These are phyloP conservation scores for Aspergillus sp. DNA, from an alignment of 2,329 filamentous ascomycete species.

Conservation along the genomic window DNA sequence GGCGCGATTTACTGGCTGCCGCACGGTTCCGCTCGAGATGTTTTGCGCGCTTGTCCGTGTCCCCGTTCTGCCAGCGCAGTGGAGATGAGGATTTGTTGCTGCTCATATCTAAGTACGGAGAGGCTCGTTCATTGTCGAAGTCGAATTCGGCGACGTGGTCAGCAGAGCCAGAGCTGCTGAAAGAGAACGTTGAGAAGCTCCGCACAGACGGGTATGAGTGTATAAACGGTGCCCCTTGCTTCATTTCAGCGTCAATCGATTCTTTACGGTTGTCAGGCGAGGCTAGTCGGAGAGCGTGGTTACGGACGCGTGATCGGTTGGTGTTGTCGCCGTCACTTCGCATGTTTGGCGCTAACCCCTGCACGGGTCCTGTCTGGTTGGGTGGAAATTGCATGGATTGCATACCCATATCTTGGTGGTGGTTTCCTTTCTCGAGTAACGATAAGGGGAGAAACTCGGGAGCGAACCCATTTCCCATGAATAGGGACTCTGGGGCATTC, in stretches of 20 bases:
- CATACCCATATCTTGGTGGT: neutral
- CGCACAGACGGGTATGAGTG: neutral
- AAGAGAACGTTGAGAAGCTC: neutral
- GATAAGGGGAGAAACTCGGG: neutral
- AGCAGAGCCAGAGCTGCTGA: neutral
- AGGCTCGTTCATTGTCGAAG: neutral
- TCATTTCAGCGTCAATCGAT: neutral
- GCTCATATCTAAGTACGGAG: neutral
- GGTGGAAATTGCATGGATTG: neutral
- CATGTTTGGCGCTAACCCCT: neutral
- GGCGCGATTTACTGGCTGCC: slow-evolving; percentile 60
- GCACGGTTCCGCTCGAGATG: slow-evolving; percentile 61
- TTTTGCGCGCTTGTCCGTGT: slow-evolving; percentile 44
- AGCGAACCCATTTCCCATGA: neutral
- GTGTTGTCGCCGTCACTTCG: neutral
- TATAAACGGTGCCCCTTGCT: neutral
- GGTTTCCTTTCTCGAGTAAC: neutral
- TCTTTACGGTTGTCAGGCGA: neutral
- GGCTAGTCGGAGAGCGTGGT: neutral
- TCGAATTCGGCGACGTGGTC: neutral
- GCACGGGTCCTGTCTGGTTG: neutral
- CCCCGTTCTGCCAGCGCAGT: neutral
- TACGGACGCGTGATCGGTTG: neutral
- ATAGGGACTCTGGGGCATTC: neutral
- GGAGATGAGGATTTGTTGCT: slow-evolving; percentile 3